phyloP scores from a whole-genome alignment of 2,329 filamentous ascomycete species.

The Cyclaneusma minus region DNA sequence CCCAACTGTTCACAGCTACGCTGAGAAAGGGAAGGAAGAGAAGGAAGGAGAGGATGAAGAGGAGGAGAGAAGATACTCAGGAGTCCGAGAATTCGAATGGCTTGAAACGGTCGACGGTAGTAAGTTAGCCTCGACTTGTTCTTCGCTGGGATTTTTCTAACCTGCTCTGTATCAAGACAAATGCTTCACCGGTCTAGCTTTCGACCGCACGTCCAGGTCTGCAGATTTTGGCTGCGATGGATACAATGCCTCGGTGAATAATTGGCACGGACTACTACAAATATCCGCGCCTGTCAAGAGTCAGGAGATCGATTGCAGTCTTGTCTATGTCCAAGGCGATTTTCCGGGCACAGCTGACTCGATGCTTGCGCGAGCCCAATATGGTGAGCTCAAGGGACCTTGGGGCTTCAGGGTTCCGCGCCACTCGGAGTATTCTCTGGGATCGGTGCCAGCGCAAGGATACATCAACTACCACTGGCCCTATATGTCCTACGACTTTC shows the following conservation, averaged over 20 bases:
- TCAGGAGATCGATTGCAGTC: conserved; percentile 8
- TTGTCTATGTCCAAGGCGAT: conserved; percentile 7
- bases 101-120: too few species aligned
- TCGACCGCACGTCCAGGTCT: too few species aligned
- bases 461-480: conserved; percentile 10
- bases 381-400: conserved; percentile 7
- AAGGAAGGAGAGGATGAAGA: too few species aligned
- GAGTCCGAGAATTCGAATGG: too few species aligned
- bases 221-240: conserved; percentile 9
- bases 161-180: too few species aligned
- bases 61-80: too few species aligned
- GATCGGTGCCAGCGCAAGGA: conserved; percentile 7
- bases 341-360: conserved; percentile 9
- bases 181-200: too few species aligned
- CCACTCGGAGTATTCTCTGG: conserved; percentile 6
- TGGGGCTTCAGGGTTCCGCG: conserved; percentile 4
- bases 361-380: conserved; percentile 8
- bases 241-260: conserved; percentile 8
- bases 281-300: conserved; percentile 9
- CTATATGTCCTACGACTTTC: conserved; percentile 7
- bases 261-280: conserved; percentile 11
- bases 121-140: too few species aligned
- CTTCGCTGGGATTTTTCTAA: too few species aligned
- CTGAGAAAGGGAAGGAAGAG: too few species aligned
- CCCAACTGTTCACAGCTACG: too few species aligned